These are phyloP conservation scores for Debaryomyces castellii DNA, from an alignment of 805 yeast genomes.

Conservation along the genomic window DNA sequence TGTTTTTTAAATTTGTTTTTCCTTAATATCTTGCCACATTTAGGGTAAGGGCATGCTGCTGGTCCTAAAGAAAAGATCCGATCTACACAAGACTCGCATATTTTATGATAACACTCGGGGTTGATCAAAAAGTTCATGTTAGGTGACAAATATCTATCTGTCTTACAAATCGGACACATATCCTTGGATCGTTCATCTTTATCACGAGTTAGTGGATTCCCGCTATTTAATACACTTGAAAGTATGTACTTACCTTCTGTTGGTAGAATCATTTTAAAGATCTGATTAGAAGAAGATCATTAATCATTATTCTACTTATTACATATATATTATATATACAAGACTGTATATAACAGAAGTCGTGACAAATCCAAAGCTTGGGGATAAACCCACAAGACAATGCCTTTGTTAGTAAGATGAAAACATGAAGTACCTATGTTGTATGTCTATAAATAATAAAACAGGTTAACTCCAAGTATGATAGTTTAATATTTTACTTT, in stretches of 20 bases:
- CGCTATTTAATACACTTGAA: no score
- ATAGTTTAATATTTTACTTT: no score
- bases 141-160: conserved; percentile 91
- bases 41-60: conserved; percentile 92
- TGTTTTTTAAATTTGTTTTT: conserved; percentile 90
- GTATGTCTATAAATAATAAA: no score
- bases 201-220: conserved; percentile 6
- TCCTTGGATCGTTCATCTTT: conserved; percentile 58
- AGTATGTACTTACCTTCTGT: background rate
- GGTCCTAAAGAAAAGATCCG: conserved; percentile 93
- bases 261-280: background rate
- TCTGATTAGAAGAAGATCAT: background rate
- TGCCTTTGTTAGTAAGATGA: no score
- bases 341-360: background rate
- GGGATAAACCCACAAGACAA: no score
- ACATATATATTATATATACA: no score
- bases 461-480: no score
- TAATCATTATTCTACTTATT: background rate
- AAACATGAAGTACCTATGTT: no score
- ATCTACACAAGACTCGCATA: conserved; percentile 96
- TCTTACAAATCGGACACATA: conserved; percentile 97
- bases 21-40: conserved; percentile 83
- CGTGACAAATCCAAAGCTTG: no score
- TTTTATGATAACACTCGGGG: conserved; percentile 97
- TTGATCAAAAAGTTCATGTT: conserved; percentile 89